Evolutionary conservation across 2,329 filamentous ascomycete genomes (phyloP).

Genomic region (Aspergillus sp.): DNA sequence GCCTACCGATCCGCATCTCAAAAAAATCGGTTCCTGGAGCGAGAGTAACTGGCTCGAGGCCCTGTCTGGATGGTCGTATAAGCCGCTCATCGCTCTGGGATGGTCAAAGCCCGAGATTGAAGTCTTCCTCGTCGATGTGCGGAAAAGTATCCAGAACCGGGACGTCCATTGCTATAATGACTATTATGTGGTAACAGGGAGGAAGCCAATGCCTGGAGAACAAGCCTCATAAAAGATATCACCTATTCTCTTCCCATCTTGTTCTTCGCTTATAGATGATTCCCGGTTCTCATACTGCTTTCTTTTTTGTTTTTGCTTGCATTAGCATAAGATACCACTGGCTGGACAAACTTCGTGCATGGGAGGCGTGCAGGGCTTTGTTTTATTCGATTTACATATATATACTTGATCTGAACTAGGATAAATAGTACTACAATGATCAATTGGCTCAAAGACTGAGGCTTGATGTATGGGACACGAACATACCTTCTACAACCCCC

Average conservation of each 20-base stretch:
- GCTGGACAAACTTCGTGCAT: conserved; percentile 16
- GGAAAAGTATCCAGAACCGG: conserved; percentile 36
- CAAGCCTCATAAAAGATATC: conserved; percentile 4
- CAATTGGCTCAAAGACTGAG: too few relatives aligned
- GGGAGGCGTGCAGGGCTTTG: conserved; percentile 15
- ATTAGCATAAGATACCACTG: conserved; percentile 27
- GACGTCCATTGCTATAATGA: conserved; percentile 39
- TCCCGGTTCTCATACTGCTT: not conserved
- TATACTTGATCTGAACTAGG: not conserved
- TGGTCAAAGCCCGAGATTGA: conserved; percentile 44
- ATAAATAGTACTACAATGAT: not conserved
- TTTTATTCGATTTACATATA: not conserved
- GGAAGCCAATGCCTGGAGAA: conserved; percentile 26
- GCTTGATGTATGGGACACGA: too few relatives aligned
- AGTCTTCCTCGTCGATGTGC: conserved; percentile 41
- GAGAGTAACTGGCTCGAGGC: conserved; percentile 43
- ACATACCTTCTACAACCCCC: too few relatives aligned
- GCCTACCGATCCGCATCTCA: conserved; percentile 45
- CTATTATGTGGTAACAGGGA: conserved; percentile 34
- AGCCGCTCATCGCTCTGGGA: conserved; percentile 36
- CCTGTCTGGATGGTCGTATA: conserved; percentile 40
- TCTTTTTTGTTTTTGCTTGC: conserved; percentile 9
- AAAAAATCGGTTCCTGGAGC: conserved; percentile 46
- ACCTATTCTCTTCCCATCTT: not conserved
- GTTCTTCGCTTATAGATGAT: not conserved